Base-by-base conservation (phyloP, 2,329 filamentous ascomycete species). In the Ceratocystis eucalypticola region DNA sequence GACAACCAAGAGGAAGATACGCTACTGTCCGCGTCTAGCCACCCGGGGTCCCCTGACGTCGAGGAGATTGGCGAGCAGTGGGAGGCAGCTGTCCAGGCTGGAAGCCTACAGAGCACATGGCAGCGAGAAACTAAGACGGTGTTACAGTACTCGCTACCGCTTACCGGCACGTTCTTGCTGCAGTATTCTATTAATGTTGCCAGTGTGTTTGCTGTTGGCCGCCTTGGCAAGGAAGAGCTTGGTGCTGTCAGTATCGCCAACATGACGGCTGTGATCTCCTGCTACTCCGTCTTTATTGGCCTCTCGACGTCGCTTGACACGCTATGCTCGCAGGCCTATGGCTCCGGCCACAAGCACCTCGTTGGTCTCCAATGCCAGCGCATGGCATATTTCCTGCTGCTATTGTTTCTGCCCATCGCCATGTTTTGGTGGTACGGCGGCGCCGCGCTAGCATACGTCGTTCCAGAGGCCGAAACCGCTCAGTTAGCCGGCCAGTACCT, bases 251-350 rank as follows among this genome's bases (percentile, higher is more conserved):
- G 76, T 33, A 74, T 79, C 71, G 77, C 77, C 69, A 86, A 86
- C 71, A 93, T 93, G 89, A 89, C 88, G 1, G 87, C 87, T 33
- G 90, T 85, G 69, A 92, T 94, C 70, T 88, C 84, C 15, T 89
- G 88, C 67, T 87, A 88, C 71, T 88, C 87, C 0, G 84, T 89
- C 17, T 88, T 89, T 72, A 88, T 91, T 72, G 88, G 91, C n/a
- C 80, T 97, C 15, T 88, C 91, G 0, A 97, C 93, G 3, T 90
- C 88, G 69, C 80, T 97, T 46, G 93, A 97, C 75, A 97, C 93
- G 0, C 84, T 97, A 1, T 96, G 93, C 74, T 85, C 93, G 0
- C 93, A 97, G 75, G 93, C 94, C 0, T 97, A 95, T 73, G 93
- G 94, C 1, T 95, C 89, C 0, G 93, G 93, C 0, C 88, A 88